Evolutionary conservation across 2,329 filamentous ascomycete genomes (phyloP).

Genomic region (Verticillium isaacii): DNA sequence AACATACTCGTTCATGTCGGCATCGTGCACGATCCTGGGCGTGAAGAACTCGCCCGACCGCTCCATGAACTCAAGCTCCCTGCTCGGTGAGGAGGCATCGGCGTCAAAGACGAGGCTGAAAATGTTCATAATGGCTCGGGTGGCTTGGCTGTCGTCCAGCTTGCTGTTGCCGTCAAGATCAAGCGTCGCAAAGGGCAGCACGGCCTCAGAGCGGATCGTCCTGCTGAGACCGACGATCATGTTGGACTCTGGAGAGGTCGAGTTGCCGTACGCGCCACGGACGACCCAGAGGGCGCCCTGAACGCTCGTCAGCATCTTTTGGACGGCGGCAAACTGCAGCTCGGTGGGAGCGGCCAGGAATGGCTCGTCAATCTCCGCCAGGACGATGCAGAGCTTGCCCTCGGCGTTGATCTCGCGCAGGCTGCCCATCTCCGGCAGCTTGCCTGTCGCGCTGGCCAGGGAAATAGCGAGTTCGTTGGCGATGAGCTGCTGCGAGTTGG

Average conservation of each 20-base stretch:
- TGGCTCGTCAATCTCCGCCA: conserved; percentile 38
- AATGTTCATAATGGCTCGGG: conserved; percentile 28
- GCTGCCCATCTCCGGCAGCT: conserved; percentile 12
- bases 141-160: conserved; percentile 21
- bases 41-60: conserved; percentile 31
- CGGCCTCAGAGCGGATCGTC: conserved; percentile 40
- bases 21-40: conserved; percentile 32
- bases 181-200: conserved; percentile 37
- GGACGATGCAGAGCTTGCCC: conserved; percentile 29
- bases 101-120: conserved; percentile 30
- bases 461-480: conserved; percentile 10
- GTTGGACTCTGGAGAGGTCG: conserved; percentile 32
- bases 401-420: conserved; percentile 18
- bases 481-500: conserved; percentile 10
- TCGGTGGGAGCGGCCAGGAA: conserved; percentile 34
- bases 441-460: conserved; percentile 11
- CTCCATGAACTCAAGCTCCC: conserved; percentile 38
- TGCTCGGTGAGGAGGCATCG: conserved; percentile 20
- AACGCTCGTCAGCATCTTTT: conserved; percentile 26
- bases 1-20: conserved; percentile 35
- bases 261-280: conserved; percentile 30
- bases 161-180: conserved; percentile 35
- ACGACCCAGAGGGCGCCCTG: conserved; percentile 35
- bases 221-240: conserved; percentile 40
- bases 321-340: conserved; percentile 30